Conservation (phyloP, 768 basidiomycete genomes). For the Kwoniella botswanensis region DNA sequence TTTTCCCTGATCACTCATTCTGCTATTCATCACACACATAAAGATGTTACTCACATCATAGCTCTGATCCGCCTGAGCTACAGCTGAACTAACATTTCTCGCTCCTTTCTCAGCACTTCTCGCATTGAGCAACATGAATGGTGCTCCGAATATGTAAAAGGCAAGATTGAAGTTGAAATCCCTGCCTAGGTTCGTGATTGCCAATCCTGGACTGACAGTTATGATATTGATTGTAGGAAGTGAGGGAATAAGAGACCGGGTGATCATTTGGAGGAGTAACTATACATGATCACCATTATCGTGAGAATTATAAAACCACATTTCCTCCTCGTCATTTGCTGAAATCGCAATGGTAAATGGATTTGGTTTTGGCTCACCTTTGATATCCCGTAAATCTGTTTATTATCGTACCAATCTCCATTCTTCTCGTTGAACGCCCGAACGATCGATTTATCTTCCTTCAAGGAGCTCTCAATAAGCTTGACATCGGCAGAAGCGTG, state of each 20-base stretch:
- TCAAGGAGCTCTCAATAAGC: constrained; percentile 1
- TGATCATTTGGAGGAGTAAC: constrained; percentile 27
- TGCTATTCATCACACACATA: too few relatives aligned
- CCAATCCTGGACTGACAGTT: constrained; percentile 18
- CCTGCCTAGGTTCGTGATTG: constrained; percentile 24
- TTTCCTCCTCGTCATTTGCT: too few relatives aligned
- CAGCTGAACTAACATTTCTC: constrained; percentile 23
- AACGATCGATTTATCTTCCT: constrained; percentile 7
- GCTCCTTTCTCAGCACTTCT: constrained; percentile 21
- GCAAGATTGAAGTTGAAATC: constrained; percentile 6
- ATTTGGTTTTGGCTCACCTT: constrained; percentile 18
- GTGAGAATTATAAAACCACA: neutral
- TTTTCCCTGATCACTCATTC: too few relatives aligned
- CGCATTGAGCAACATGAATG: constrained; percentile 8
- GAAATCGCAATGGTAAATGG: too few relatives aligned
- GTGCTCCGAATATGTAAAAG: constrained; percentile 7
- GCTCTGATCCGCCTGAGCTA: constrained; percentile 10
- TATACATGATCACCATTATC: neutral
- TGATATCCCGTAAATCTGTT: constrained; percentile 20
- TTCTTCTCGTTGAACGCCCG: constrained; percentile 20
- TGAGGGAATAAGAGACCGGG: constrained; percentile 12
- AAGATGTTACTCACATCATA: constrained; percentile 20
- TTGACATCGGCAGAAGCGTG: constrained; percentile 17
- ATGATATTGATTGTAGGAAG: constrained; percentile 15
- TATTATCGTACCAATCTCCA: constrained; percentile 11